Conservation (phyloP, 495 filamentous ascomycete genomes). For the Penicillium pancosmium region DNA sequence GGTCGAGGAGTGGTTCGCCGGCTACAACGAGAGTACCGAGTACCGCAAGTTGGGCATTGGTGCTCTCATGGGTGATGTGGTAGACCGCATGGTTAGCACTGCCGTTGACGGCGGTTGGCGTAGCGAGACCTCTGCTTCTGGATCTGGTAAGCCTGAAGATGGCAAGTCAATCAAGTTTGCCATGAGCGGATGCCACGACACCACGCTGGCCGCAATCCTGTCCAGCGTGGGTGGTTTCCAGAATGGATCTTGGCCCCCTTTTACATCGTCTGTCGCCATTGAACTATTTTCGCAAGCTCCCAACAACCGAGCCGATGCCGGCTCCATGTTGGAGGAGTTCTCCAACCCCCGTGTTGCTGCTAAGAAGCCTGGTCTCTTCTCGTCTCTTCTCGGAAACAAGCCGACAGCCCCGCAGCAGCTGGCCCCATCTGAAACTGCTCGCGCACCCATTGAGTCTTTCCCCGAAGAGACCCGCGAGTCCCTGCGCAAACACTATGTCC, state of each 20-base stretch:
- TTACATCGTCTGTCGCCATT: slow-evolving; percentile 86
- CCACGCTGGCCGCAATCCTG: slow-evolving; percentile 80
- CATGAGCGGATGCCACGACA: slow-evolving; percentile 91
- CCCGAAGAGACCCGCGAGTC: slow-evolving; percentile 41
- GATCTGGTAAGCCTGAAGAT: slow-evolving; percentile 40
- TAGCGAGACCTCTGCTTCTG: slow-evolving; percentile 58
- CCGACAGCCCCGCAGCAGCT: slow-evolving; percentile 21
- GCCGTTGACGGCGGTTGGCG: slow-evolving; percentile 61
- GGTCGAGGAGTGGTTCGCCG: slow-evolving; percentile 92
- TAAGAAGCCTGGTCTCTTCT: slow-evolving; percentile 35
- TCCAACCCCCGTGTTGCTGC: slow-evolving; percentile 26
- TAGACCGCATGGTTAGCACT: slow-evolving; percentile 78
- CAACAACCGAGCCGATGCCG: slow-evolving; percentile 4
- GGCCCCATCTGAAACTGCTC: slow-evolving; percentile 36
- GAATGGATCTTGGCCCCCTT: slow-evolving; percentile 79
- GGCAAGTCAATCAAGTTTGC: slow-evolving; percentile 67
- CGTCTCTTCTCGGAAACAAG: slow-evolving; percentile 32
- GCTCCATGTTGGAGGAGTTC: slow-evolving; percentile 29
- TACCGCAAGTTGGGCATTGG: slow-evolving; percentile 89
- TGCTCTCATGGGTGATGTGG: slow-evolving; percentile 77
- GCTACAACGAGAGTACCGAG: slow-evolving; percentile 80
- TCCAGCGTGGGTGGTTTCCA: slow-evolving; percentile 79
- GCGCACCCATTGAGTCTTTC: slow-evolving; percentile 36
- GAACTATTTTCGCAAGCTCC: slow-evolving; percentile 73
- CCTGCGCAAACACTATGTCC: slow-evolving; percentile 80